phyloP scores from a whole-genome alignment of 495 filamentous ascomycete species.

The Tuber magnatum region DNA sequence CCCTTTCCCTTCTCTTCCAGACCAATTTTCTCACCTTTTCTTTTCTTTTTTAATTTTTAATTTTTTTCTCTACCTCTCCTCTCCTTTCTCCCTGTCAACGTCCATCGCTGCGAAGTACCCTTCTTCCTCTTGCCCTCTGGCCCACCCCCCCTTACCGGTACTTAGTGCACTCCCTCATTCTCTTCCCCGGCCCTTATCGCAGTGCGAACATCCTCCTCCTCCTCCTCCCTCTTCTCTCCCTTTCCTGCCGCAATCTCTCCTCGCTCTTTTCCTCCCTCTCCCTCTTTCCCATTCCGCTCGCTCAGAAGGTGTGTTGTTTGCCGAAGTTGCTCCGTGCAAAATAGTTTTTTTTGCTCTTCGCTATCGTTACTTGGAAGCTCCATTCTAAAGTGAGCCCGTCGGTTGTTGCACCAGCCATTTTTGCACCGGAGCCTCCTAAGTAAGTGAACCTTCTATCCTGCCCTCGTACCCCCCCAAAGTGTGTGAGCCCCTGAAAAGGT shows the following conservation, averaged over 20 bases:
- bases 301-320: slow-evolving; percentile 19
- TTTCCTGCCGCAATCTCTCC: neutral
- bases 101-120: slow-evolving; percentile 22
- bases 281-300: slow-evolving; percentile 28
- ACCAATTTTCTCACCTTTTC: slow-evolving; percentile 38
- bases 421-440: slow-evolving; percentile 13
- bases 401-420: slow-evolving; percentile 10
- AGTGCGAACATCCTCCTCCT: neutral
- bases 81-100: slow-evolving; percentile 36
- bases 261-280: slow-evolving; percentile 30
- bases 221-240: slow-evolving; percentile 3
- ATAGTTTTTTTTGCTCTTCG: slow-evolving; percentile 21
- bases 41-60: slow-evolving; percentile 13
- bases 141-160: slow-evolving; percentile 24
- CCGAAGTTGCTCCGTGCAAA: slow-evolving; percentile 15
- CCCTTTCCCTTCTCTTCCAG: slow-evolving; percentile 31
- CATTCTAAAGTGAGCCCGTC: neutral
- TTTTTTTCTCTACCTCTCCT: slow-evolving; percentile 36
- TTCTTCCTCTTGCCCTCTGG: slow-evolving; percentile 29
- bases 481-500: slow-evolving; percentile 15
- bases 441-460: neutral
- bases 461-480: neutral
- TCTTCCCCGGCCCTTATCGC: slow-evolving; percentile 6
- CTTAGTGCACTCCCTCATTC: slow-evolving; percentile 34
- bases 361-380: slow-evolving; percentile 9